Conservation (phyloP, 2,329 filamentous ascomycete genomes). For the Boeremia exigua region DNA sequence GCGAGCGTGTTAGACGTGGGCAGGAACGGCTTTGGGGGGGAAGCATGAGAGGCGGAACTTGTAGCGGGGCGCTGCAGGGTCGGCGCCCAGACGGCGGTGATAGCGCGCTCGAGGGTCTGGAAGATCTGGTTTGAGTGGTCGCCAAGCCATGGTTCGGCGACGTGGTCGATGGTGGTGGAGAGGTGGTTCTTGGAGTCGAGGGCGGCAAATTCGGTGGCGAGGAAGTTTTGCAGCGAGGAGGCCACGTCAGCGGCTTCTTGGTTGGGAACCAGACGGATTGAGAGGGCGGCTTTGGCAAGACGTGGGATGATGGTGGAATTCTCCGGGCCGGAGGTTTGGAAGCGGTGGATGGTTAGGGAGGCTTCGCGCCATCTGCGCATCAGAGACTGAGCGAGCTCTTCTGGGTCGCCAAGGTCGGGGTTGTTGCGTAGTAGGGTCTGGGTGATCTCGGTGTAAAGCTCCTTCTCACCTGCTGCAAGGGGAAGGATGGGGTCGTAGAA, state of each 20-base stretch:
- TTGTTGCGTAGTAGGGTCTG: constrained; percentile 76
- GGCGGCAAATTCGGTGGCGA: constrained; percentile 72
- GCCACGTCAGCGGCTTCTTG: constrained; percentile 85
- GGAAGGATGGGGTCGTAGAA: constrained; percentile 88
- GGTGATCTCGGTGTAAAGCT: constrained; percentile 83
- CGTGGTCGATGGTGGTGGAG: constrained; percentile 84
- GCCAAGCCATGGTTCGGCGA: constrained; percentile 94
- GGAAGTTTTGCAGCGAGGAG: constrained; percentile 68
- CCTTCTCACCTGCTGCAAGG: constrained; percentile 75
- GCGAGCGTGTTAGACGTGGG: constrained; percentile 61
- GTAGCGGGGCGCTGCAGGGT: constrained; percentile 31
- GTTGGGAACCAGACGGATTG: constrained; percentile 89
- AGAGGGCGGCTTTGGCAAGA: constrained; percentile 85
- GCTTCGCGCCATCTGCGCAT: constrained; percentile 97
- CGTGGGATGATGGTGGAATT: constrained; percentile 92
- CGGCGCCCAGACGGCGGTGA: constrained; percentile 82
- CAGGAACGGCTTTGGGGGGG: constrained; percentile 40
- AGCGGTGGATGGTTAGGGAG: constrained; percentile 89
- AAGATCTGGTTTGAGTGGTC: constrained; percentile 92
- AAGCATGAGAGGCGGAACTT: constrained; percentile 9
- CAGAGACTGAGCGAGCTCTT: constrained; percentile 79
- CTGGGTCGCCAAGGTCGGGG: constrained; percentile 66
- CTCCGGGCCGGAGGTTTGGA: constrained; percentile 86
- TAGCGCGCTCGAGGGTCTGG: constrained; percentile 81
- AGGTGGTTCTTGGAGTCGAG: constrained; percentile 83